Evolutionary conservation across 805 yeast genomes (phyloP).

Genomic region (Suhomyces pyralidae): DNA sequence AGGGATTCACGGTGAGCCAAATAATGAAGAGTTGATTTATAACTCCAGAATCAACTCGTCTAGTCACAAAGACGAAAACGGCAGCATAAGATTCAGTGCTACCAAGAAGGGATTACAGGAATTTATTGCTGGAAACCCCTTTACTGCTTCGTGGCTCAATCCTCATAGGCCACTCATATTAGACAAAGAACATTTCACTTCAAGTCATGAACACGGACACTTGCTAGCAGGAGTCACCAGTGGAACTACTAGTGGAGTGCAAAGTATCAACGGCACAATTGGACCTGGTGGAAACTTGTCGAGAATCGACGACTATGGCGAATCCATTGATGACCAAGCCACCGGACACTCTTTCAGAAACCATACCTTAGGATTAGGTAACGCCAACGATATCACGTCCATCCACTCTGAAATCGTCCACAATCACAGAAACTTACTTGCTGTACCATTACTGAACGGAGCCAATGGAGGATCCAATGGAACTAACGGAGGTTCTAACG

Average conservation of each 20-base stretch:
- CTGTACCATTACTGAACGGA: not conserved
- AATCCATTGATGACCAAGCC: conserved; percentile 1
- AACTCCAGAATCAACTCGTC: not conserved
- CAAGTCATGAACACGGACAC: not conserved
- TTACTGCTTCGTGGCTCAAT: conserved; percentile 30
- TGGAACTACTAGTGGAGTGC: not conserved
- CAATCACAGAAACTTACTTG: conserved; percentile 1
- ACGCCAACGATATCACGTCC: conserved; percentile 39
- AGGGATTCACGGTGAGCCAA: conserved; percentile 17
- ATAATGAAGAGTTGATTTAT: conserved; percentile 4
- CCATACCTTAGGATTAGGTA: conserved; percentile 33
- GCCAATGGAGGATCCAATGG: not conserved
- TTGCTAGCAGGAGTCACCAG: not conserved
- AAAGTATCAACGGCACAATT: conserved; percentile 1
- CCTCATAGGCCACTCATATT: conserved; percentile 23
- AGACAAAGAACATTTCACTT: conserved; percentile 1
- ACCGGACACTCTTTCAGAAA: conserved; percentile 5
- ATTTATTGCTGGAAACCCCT: conserved; percentile 26
- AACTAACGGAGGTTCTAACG: not conserved
- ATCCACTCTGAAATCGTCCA: conserved; percentile 35
- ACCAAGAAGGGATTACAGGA: conserved; percentile 21
- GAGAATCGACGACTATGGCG: conserved; percentile 1
- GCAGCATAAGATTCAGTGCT: conserved; percentile 9
- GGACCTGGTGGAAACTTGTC: conserved; percentile 2
- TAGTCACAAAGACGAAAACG: conserved; percentile 7